Base-by-base conservation (phyloP, 2,329 filamentous ascomycete species). In the Pseudogymnoascus sp. region DNA sequence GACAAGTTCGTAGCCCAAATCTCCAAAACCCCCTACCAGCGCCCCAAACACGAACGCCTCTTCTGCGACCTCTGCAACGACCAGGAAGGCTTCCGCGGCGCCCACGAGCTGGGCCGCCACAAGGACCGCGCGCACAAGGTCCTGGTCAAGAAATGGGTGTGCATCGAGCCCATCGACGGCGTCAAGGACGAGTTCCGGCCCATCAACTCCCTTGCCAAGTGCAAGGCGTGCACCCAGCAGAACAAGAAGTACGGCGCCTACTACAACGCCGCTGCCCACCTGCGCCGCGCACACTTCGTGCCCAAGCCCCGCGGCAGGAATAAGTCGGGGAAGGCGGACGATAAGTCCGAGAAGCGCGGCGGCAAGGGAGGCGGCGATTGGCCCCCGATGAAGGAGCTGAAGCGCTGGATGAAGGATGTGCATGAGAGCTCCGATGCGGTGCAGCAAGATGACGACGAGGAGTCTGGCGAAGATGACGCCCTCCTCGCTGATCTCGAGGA, bases 241-340 rank as follows among this genome's bases (percentile, higher is more conserved):
- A 97, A 96, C 79, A 97, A 97, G 79, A 83, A 85, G 65, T 98
- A 98, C 70, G 90, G 90, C 3, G 90, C 90, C 14, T 95, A 97
- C 77, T 97, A 98, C 78, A 98, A 98, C 71, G 93, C 93, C 0
- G 92, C 92, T 0, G 93, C 92, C 0, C 93, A 98, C 74, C 82
- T 98, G 7, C 85, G 93, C 45, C 87, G 93, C 61, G 89, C 89
- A 0, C 93, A 98, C 74, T 98, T 97, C 80, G 90, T 89, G 72
- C 88, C 80, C 62, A 85, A 84, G 75, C 72, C 77, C 6, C 78
- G 82, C 13, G 77, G 76, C 37, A 79, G 79, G 70, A 72, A 70
- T 39, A 73, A 73, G 39, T 72, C 65, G 28, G 73, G 67, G 66
- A 78, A 73, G 68, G 67, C 69, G 8, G 65, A 69, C 14, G 67